A percentile compares a stretch with the other conserved stretches of the same genome.
phyloP scores from a whole-genome alignment of 345 rosid genomes.

The Acer negundo region DNA sequence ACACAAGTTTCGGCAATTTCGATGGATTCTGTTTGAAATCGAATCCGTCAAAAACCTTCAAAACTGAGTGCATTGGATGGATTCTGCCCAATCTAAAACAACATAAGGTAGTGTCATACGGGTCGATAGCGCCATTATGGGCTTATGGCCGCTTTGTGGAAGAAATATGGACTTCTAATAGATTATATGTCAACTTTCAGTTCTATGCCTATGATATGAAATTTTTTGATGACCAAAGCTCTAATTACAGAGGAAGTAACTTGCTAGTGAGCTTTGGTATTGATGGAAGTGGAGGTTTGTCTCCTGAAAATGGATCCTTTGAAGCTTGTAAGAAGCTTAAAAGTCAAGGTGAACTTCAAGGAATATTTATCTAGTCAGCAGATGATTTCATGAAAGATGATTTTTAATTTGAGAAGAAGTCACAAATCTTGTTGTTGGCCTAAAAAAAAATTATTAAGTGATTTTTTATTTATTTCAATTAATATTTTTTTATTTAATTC shows the following conservation, averaged over 20 bases:
- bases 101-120: conserved; percentile 32
- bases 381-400: conserved; percentile 22
- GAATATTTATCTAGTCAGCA: conserved; percentile 52
- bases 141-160: conserved; percentile 48
- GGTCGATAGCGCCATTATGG: conserved; percentile 58
- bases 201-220: conserved; percentile 52
- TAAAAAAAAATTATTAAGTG: not conserved
- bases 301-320: conserved; percentile 49
- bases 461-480: not conserved
- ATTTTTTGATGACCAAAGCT: conserved; percentile 36
- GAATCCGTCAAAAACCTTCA: no score
- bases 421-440: conserved; percentile 40
- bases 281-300: conserved; percentile 47
- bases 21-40: no score
- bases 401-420: conserved; percentile 34
- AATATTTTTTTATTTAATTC: no score
- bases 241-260: conserved; percentile 45
- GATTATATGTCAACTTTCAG: conserved; percentile 61
- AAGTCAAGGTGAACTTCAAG: conserved; percentile 37
- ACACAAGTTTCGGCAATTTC: no score
- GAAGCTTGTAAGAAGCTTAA: conserved; percentile 39
- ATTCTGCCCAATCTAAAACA: conserved; percentile 39
- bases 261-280: conserved; percentile 49
- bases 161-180: conserved; percentile 50
- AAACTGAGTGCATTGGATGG: conserved; percentile 49